Base-by-base conservation (phyloP, 768 basidiomycete genomes). In the Mycena leptocephala region DNA sequence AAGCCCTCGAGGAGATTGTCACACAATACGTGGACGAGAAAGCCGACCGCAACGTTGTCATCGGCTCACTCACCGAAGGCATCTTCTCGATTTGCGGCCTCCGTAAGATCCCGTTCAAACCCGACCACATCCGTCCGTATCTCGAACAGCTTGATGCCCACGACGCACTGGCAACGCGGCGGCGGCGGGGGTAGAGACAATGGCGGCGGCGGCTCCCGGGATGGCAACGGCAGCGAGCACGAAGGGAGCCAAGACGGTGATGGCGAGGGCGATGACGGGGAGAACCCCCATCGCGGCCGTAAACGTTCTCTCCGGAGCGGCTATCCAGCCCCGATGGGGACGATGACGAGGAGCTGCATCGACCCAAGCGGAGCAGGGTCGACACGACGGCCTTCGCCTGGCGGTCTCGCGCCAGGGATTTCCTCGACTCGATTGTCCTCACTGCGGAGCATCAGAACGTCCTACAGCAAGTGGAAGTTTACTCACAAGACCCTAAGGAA, bases 361-460 rank as follows among this genome's bases (percentile, higher is more conserved):
- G 64, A 7, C 3, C 35, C 22, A 68, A 68, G 22, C 30, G 53
- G 5, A 35, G 5, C 33, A 1, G 37, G 24, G 53, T 68, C 48
- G 53, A 68, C 53, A 2, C 51, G 3, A 37, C 51, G 7, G 26
- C 3, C 4, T 68, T 68, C 35, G 66, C 22, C 33, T 56, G 66
- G 66, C 43, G 32, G 2, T 48, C 59, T n/a, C 59, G 48, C 3
- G 46, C 70, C 0, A 24, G 26, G 24, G 14, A 62, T 3, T 71
- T 71, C 59, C 70, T 71, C 59, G 35, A 71, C 33, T 71, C 70
- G 22, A 35, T 71, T 28, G 59, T 18, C 46, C 32, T 71, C 70
- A 71, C 72, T 2, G 53, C 20, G 22, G 63, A 55, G n/a, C 72
- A 73, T 37, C 32, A 66, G 35, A 32, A 58, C 20, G 13, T 71